Evolutionary conservation across 1,284 basidiomycete species (phyloP).

Genomic region (Rhodotorula sp.): DNA sequence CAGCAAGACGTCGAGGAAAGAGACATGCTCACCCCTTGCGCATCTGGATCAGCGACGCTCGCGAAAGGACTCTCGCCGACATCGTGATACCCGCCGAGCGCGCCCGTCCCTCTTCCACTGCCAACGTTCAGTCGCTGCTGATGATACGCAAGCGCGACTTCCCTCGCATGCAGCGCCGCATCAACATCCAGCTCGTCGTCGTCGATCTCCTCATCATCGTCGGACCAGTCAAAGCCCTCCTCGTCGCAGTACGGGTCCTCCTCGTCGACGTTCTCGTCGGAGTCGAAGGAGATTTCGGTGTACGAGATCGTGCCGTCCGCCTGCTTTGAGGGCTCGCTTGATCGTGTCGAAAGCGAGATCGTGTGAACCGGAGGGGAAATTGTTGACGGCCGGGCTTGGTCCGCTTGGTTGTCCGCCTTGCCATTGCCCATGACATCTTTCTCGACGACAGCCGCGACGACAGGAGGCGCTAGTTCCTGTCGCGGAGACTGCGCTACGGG

Average conservation of each 20-base stretch:
- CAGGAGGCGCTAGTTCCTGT: not conserved
- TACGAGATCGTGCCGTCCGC: conserved; percentile 14
- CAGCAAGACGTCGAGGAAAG: no score
- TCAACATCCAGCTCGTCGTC: conserved; percentile 42
- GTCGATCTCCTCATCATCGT: conserved; percentile 17
- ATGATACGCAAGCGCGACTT: conserved; percentile 42
- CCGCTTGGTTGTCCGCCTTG: not conserved
- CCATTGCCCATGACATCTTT: conserved; percentile 4
- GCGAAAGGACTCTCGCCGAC: conserved; percentile 15
- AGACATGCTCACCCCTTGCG: conserved; percentile 9
- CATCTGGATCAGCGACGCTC: not conserved
- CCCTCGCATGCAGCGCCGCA: conserved; percentile 38
- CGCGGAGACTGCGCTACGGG: not conserved
- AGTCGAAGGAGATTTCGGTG: conserved; percentile 21
- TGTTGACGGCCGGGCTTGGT: no score
- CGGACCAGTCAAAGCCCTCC: conserved; percentile 3
- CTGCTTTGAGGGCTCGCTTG: not conserved
- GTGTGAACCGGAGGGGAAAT: conserved; percentile 31
- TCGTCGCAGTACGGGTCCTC: conserved; percentile 20
- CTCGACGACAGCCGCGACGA: not conserved
- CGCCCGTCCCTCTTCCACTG: conserved; percentile 40
- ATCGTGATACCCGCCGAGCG: conserved; percentile 36
- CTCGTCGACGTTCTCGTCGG: conserved; percentile 20
- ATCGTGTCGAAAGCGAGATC: conserved; percentile 23
- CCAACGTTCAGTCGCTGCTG: conserved; percentile 35